Evolutionary conservation across 2,329 filamentous ascomycete species (phyloP), one percentile per base, ranked within the genome.

Genomic region (Clonostachys rosea): DNA sequence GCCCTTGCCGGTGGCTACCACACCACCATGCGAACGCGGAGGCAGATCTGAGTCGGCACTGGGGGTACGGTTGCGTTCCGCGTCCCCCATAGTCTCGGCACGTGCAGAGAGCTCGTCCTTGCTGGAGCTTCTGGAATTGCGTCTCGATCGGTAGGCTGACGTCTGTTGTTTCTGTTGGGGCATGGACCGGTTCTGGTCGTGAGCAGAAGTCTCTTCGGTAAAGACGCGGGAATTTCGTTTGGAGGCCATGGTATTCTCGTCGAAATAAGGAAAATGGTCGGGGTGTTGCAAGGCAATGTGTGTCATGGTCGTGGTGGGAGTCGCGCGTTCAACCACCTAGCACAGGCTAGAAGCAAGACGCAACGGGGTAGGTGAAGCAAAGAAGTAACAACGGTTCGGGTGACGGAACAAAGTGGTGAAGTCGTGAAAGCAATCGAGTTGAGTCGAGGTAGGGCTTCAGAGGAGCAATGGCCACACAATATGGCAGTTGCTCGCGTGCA

Each of bases 91-190:
- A 17, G 63, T 60, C 11, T 50, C 37, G 2, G 34, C 42, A 9
- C 43, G 16, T 18, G 42, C 42, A 34, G 42, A n/a, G 42, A 51
- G 42, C 34, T 61, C 62, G 35, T 67, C 62, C 39, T 50, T 58
- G 34, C 54, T 46, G 6, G 60, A 58, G 49, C 55, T 60, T 37
- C 57, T 57, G 3, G 63, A 66, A 41, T 54, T 60, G 30, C 57
- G 57, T 47, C 60, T 54, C 37, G 59, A 60, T 40, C 57, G 52
- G 42, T 56, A 60, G 4, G 61, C 53, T 2, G 56, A 52, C 6
- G 52, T 30, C 20, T 43, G 42, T 16, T 43, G 42, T 8, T 42
- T 16, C 40, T 42, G 40, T 10, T 42, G 40, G 37, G 53, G 47
- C 6, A 45, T 42, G 12, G 47, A 41, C 12, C 40, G 47, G 6